Percentiles rank a stretch among this genome's conserved stretches.
These are phyloP conservation scores for Suhomyces guaymorum DNA, from an alignment of 1,139 yeast species.

Conservation along the genomic window DNA sequence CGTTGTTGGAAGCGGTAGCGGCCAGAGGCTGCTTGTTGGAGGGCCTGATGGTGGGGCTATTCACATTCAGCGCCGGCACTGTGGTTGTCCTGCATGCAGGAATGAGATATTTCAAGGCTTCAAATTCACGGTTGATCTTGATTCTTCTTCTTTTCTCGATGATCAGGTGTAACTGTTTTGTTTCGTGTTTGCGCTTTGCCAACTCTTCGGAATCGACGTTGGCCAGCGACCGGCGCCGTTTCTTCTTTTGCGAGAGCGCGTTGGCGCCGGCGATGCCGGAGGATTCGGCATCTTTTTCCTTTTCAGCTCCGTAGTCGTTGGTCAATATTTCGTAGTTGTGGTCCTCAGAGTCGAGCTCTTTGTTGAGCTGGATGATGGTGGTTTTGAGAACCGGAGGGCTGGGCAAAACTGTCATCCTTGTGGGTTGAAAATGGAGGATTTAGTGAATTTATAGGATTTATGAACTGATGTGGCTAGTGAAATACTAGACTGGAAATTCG, in stretches of 20 bases:
- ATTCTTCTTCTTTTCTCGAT: conserved; percentile 79
- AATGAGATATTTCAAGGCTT: conserved; percentile 71
- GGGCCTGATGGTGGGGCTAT: conserved; percentile 19
- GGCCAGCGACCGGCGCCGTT: conserved; percentile 49
- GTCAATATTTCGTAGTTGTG: conserved; percentile 46
- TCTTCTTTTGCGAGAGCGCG: conserved; percentile 34
- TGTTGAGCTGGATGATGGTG: conserved; percentile 60
- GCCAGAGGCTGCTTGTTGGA: conserved; percentile 13
- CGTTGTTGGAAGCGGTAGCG: conserved; percentile 21
- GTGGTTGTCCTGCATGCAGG: conserved; percentile 67
- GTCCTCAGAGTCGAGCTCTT: conserved; percentile 44
- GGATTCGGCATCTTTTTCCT: conserved; percentile 5
- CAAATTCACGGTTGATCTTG: conserved; percentile 80
- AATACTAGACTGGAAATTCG: no score
- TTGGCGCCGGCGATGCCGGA: no score
- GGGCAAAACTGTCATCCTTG: conserved; percentile 33
- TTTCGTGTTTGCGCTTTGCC: conserved; percentile 58
- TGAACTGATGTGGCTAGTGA: no score
- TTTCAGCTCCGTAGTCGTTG: conserved; percentile 29
- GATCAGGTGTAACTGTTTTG: conserved; percentile 67
- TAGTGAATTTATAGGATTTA: no score
- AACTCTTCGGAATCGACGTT: conserved; percentile 53
- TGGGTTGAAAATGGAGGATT: no score
- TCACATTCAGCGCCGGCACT: conserved; percentile 14
- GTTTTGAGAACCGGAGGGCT: conserved; percentile 64